Evolutionary conservation across 2,329 filamentous ascomycete species (phyloP).

Genomic region (Aspergillus eucalypticola): DNA sequence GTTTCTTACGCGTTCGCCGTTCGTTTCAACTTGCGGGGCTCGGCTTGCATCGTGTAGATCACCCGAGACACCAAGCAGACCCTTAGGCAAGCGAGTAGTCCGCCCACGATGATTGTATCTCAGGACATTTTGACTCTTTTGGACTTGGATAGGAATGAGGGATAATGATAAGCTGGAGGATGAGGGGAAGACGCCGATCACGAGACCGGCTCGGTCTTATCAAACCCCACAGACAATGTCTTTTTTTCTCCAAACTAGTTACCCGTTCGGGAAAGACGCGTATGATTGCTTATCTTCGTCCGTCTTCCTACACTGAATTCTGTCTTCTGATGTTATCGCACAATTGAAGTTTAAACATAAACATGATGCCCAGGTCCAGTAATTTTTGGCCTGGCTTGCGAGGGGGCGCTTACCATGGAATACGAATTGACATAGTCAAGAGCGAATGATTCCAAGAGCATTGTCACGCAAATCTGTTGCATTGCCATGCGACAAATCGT

Average conservation of each 20-base stretch:
- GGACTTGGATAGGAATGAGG: neutral
- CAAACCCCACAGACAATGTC: neutral
- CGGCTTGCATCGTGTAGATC: neutral
- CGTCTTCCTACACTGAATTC: no score
- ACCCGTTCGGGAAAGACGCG: no score
- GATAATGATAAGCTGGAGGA: neutral
- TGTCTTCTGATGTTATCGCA: no score
- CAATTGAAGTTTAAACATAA: no score
- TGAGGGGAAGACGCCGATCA: neutral
- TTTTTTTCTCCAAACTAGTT: neutral
- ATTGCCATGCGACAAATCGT: no score
- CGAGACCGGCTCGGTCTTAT: neutral
- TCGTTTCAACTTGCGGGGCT: conserved; percentile 9
- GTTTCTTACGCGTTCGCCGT: conserved; percentile 15
- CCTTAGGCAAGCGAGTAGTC: neutral
- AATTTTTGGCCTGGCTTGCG: no score
- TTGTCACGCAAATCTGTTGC: no score
- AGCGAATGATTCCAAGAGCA: no score
- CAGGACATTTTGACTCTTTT: neutral
- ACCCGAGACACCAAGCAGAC: neutral
- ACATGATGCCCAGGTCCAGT: no score
- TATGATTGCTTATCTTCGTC: neutral
- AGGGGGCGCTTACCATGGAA: no score
- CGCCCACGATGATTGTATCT: neutral
- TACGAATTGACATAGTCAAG: no score